Conservation (phyloP, 306 rosid genomes). For the Pyrus bretschneideri region DNA sequence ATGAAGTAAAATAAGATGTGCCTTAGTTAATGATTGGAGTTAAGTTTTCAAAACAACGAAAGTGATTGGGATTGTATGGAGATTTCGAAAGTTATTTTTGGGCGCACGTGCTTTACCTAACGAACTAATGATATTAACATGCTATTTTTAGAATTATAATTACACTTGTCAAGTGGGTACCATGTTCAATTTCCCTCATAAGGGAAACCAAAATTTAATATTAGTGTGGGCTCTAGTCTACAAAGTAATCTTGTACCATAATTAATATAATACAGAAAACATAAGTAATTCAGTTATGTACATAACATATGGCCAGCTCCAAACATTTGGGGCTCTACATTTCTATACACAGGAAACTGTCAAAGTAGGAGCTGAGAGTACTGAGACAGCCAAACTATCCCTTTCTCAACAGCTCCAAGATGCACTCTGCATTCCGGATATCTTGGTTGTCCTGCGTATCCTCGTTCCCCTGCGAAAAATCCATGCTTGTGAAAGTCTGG, state of each 20-base stretch:
- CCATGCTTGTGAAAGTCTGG: constrained; percentile 58
- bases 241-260: too few relatives aligned
- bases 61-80: neutral
- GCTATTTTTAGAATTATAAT: neutral
- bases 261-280: too few relatives aligned
- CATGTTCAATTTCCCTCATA: neutral
- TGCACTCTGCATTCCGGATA: constrained; percentile 43
- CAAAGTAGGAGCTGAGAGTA: neutral
- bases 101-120: neutral
- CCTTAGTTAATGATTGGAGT: neutral
- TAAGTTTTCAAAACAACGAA: neutral
- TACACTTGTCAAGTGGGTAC: neutral
- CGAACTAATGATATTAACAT: neutral
- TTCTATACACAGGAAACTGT: neutral
- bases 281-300: too few relatives aligned
- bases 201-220: too few relatives aligned
- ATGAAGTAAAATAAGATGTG: too few relatives aligned
- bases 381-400: neutral
- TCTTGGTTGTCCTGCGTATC: constrained; percentile 65
- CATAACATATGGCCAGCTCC: too few relatives aligned
- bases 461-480: constrained; percentile 53
- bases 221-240: too few relatives aligned
- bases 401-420: constrained; percentile 40
- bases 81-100: neutral
- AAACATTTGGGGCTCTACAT: too few relatives aligned